Evolutionary conservation across 108 stramenopile genomes (phyloP), one percentile per base, ranked within the genome.

Genomic region (Nitzschia palea): DNA sequence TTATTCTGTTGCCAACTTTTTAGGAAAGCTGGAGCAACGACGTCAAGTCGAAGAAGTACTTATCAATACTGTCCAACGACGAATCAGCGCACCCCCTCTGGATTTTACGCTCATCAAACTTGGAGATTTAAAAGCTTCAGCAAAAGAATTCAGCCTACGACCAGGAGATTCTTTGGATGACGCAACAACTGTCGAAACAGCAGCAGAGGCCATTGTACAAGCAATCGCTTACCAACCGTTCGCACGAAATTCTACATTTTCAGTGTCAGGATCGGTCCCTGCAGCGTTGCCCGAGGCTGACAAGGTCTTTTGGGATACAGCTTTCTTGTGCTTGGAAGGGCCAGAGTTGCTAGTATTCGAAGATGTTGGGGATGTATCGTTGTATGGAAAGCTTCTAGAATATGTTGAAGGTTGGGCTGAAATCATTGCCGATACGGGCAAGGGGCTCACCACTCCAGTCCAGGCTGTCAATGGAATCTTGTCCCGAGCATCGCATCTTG

Each of bases 61-160:
- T 34, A 65, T 81, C 26, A 68, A 71, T 9, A 77, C 73, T 8
- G 81, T 87, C 20, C 53, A 75, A 45, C 53, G 80, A 17, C 73
- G 82, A 22, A 71, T 65, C 5, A 67, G 36, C 9, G 81, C 81
- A 43, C 82, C 79, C 28, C 57, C 83, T 23, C 62, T 90, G 64
- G 93, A 90, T 70, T 94, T 85, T 55, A 94, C 89, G 1, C 76
- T 94, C 60, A 77, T 86, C 55, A 94, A 94, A 73, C 60, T 89
- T 29, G 87, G 86, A 29, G 87, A 89, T 31, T 48, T 84, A 28
- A 68, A 74, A 22, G 48, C 44, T 26, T 34, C 51, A 30, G 29
- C 51, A 0, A 48, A 50, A 8, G 27, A 51, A 28, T 70, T 86
- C 44, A 28, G 43, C 3, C 65, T 92, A 20, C 50, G 25, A 34